Conservation (phyloP, 106 monocot species). For the Allium fistulosum region DNA sequence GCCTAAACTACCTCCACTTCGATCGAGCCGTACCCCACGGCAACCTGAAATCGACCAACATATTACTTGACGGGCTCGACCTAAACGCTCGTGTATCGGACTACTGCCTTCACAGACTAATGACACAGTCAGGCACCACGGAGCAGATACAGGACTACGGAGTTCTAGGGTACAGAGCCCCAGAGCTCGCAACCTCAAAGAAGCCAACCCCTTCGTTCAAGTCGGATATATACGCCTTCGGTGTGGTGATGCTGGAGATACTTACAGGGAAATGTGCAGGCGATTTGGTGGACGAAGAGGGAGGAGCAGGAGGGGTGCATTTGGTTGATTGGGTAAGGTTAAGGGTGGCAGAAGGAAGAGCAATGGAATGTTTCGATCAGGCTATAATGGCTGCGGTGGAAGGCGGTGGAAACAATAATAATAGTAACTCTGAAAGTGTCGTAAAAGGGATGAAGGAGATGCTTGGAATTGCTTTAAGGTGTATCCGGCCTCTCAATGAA, state of each 20-base stretch:
- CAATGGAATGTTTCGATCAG: constrained; percentile 72
- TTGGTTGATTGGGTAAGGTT: constrained; percentile 84
- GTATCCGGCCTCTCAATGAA: constrained; percentile 72
- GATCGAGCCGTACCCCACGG: constrained; percentile 91
- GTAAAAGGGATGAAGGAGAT: constrained; percentile 73
- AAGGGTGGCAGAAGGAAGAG: constrained; percentile 73
- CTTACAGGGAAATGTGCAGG: constrained; percentile 88
- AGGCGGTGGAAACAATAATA: neutral
- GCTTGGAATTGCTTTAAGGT: constrained; percentile 86
- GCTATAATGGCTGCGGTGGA: constrained; percentile 32
- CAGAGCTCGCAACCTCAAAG: constrained; percentile 70
- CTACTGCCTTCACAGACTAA: constrained; percentile 95
- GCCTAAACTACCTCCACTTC: constrained; percentile 96
- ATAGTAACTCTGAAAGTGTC: neutral
- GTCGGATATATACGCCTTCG: constrained; percentile 84
- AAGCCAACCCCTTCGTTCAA: constrained; percentile 84
- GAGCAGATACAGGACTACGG: constrained; percentile 78
- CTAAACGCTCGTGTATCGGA: constrained; percentile 87
- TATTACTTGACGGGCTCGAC: constrained; percentile 76
- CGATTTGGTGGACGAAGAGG: constrained; percentile 51
- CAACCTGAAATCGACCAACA: constrained; percentile 87
- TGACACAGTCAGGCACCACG: constrained; percentile 70
- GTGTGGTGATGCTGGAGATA: constrained; percentile 79
- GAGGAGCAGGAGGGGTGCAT: constrained; percentile 73
- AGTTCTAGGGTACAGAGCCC: constrained; percentile 79